Evolutionary conservation across 352 stramenopile species (phyloP).

Genomic region (Phytophthora tentaculata): DNA sequence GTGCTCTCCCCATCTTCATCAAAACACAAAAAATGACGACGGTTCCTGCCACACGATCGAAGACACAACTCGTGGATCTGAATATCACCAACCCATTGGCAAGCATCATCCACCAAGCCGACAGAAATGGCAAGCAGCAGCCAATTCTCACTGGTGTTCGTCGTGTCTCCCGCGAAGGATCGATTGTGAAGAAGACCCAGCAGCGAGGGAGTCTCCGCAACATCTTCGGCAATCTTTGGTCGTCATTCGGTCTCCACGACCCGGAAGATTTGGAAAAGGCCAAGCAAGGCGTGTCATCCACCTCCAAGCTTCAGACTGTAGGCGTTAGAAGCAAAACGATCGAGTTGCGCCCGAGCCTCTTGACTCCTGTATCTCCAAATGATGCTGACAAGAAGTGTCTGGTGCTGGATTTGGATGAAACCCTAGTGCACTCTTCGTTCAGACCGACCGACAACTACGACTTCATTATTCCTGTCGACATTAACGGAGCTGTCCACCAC

Average conservation of each 20-base stretch:
- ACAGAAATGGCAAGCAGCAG: slow-evolving; percentile 69
- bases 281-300: slow-evolving; percentile 31
- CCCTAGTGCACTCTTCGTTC: slow-evolving; percentile 98
- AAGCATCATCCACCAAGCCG: slow-evolving; percentile 70
- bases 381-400: slow-evolving; percentile 89
- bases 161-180: slow-evolving; percentile 36
- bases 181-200: slow-evolving; percentile 4
- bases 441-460: slow-evolving; percentile 92
- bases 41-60: slow-evolving; percentile 33
- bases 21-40: no score
- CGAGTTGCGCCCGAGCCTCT: slow-evolving; percentile 63
- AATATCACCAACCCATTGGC: slow-evolving; percentile 52
- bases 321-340: slow-evolving; percentile 23
- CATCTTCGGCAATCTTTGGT: slow-evolving; percentile 77
- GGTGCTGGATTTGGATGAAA: slow-evolving; percentile 98
- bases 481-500: slow-evolving; percentile 87
- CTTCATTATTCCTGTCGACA: slow-evolving; percentile 97
- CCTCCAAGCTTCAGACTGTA: slow-evolving; percentile 27
- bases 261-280: slow-evolving; percentile 23
- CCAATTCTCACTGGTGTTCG: slow-evolving; percentile 28
- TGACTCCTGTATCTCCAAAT: slow-evolving; percentile 45
- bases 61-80: slow-evolving; percentile 52
- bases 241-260: slow-evolving; percentile 58
- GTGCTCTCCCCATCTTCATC: no score
- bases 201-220: slow-evolving; percentile 60